These are phyloP conservation scores for Thelephora terrestris DNA, from an alignment of 1,284 basidiomycete genomes.

Conservation along the genomic window DNA sequence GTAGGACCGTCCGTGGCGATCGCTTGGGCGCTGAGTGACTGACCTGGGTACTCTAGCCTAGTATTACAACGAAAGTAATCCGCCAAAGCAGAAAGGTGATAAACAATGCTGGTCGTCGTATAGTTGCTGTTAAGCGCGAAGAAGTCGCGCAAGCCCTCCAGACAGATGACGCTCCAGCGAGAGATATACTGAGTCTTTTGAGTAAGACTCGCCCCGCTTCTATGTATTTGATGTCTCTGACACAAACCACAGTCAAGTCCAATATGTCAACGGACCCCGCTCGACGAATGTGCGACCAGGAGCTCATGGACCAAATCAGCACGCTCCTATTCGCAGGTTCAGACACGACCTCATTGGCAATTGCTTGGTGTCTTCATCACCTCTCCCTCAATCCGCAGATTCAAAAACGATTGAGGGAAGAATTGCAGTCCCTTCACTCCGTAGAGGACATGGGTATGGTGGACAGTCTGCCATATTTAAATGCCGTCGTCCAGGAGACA, in stretches of 20 bases:
- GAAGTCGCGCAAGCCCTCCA: not conserved
- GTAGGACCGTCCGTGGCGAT: not conserved
- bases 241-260: constrained; percentile 39
- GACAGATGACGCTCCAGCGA: constrained; percentile 7
- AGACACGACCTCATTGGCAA: constrained; percentile 50
- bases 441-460: constrained; percentile 18
- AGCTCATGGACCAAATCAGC: constrained; percentile 68
- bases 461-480: constrained; percentile 39
- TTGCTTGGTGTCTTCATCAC: constrained; percentile 66
- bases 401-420: constrained; percentile 49
- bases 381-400: constrained; percentile 42
- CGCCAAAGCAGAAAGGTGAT: not conserved
- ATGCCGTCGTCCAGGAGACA: constrained; percentile 54
- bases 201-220: constrained; percentile 26
- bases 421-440: constrained; percentile 14
- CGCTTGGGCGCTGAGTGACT: not conserved
- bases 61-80: not conserved
- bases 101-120: not conserved
- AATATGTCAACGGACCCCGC: constrained; percentile 39
- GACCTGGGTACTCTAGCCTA: not conserved
- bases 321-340: constrained; percentile 59
- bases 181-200: constrained; percentile 45
- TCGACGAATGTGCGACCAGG: constrained; percentile 51
- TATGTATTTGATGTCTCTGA: not conserved
- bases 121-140: not conserved